Evolutionary conservation across 495 filamentous ascomycete genomes (phyloP), one percentile per base, ranked within the genome.

Genomic region (Penicillium verhagenii): DNA sequence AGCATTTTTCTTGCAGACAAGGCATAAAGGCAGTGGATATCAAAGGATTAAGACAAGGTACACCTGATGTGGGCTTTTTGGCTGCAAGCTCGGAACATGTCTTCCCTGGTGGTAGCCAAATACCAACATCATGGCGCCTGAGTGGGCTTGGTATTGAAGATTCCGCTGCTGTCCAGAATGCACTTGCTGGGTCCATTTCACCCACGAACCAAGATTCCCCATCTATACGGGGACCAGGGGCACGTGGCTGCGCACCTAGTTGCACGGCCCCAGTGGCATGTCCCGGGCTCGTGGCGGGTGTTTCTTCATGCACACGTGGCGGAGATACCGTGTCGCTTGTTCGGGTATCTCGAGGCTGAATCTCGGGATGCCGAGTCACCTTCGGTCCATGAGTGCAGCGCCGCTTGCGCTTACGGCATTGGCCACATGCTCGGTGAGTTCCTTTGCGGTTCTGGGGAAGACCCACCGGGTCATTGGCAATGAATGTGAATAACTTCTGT

Each of bases 341-440:
- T 50, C 2, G 31, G 14, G 11, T 5, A 45, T 26, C 20, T 45
- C 23, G 13, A 16, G 11, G 14, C 6, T 35, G 20, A 25, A 11
- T 31, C 9, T 39, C 25, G 21, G 31, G 47, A 19, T 24, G 21
- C 16, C 31, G 47, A 25, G 47, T 25, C 13, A 31, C 19, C 4
- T 19, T 38, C 20, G 31, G 25, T 5, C 47, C 47, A 38, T 50
- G 47, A 13, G 31, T 38, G 33, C 47, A 50, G 20, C 47, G 47
- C 28, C 47, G 47, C 18, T 50, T 50, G 25, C 47, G 31, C 31
- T 38, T 37, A 33, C 47, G 47, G 25, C 47, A 50, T n/a, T 50
- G 29, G 18, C 4, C 31, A 23, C 47, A 50, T 38, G 47, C 47
- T 25, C 47, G 47, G 11, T 38, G 47, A 1, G 31, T 16, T 38